A percentile compares a stretch with the other conserved stretches of the same genome.
Conservation (phyloP, 2,329 filamentous ascomycete species). For the Ophiostoma piceae region DNA sequence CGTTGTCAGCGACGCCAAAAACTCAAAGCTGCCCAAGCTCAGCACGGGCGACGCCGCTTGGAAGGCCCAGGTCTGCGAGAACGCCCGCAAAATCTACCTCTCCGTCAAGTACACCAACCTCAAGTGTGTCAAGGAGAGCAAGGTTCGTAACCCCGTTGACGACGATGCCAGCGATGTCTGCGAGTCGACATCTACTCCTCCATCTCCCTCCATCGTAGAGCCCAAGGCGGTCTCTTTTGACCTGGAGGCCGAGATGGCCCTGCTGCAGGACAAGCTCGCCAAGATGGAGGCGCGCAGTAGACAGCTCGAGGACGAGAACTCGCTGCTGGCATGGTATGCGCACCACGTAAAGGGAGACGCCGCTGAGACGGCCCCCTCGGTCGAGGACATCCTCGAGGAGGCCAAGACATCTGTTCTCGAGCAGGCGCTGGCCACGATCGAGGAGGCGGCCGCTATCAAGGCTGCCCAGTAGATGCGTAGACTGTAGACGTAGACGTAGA, state of each 20-base stretch:
- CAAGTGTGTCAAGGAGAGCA: neutral
- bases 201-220: neutral
- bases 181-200: neutral
- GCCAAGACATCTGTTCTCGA: neutral
- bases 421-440: neutral
- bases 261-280: neutral
- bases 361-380: neutral
- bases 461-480: neutral
- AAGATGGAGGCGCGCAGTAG: slow-evolving; percentile 13
- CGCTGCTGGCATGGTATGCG: slow-evolving; percentile 19
- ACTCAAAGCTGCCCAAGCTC: neutral
- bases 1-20: neutral
- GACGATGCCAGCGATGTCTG: neutral
- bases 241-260: slow-evolving; percentile 10
- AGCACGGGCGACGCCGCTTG: slow-evolving; percentile 2
- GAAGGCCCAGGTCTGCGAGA: neutral
- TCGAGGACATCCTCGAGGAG: neutral
- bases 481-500: neutral
- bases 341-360: neutral
- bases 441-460: neutral
- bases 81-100: slow-evolving; percentile 18
- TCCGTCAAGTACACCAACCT: slow-evolving; percentile 5
- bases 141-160: neutral
- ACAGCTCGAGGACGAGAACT: slow-evolving; percentile 18
- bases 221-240: neutral